Conservation (phyloP, 768 basidiomycete species). For the Agaricus blazei region DNA sequence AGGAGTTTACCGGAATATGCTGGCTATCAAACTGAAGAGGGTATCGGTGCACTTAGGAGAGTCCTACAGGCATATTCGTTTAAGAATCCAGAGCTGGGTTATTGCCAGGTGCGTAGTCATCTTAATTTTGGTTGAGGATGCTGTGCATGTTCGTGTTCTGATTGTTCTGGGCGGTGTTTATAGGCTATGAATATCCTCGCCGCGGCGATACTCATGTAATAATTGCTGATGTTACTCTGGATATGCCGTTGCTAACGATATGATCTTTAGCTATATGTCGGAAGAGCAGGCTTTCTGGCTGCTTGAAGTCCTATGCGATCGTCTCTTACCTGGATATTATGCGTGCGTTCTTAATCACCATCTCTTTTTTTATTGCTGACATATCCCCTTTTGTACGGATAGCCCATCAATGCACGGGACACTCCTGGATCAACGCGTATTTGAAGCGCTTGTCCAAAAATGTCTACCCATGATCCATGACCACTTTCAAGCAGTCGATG, state of each 20-base stretch:
- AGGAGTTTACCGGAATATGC: conserved; percentile 95
- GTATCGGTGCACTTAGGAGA: conserved; percentile 77
- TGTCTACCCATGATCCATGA: conserved; percentile 93
- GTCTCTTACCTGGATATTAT: conserved; percentile 96
- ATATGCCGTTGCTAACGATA: background rate
- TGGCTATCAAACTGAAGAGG: conserved; percentile 88
- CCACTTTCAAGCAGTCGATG: conserved; percentile 86
- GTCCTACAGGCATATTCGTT: conserved; percentile 96
- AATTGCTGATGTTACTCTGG: background rate
- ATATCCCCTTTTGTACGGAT: conserved; percentile 5
- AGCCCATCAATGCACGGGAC: conserved; percentile 99
- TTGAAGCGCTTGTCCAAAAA: conserved; percentile 86
- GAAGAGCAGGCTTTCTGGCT: conserved; percentile 99
- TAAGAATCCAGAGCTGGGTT: conserved; percentile 91
- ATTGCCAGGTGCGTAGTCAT: conserved; percentile 67
- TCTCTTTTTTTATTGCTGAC: background rate
- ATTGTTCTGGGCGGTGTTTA: background rate
- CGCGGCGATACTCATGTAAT: conserved; percentile 89
- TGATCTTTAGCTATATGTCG: conserved; percentile 80
- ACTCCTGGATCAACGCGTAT: conserved; percentile 95
- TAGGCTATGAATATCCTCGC: conserved; percentile 98
- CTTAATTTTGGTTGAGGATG: background rate
- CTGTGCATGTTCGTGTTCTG: background rate
- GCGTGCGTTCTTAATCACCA: conserved; percentile 44
- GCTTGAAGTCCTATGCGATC: conserved; percentile 89